Percentiles rank a stretch among this genome's conserved stretches.
phyloP scores from a whole-genome alignment of 148 eudicot species.

The Silene conica region DNA sequence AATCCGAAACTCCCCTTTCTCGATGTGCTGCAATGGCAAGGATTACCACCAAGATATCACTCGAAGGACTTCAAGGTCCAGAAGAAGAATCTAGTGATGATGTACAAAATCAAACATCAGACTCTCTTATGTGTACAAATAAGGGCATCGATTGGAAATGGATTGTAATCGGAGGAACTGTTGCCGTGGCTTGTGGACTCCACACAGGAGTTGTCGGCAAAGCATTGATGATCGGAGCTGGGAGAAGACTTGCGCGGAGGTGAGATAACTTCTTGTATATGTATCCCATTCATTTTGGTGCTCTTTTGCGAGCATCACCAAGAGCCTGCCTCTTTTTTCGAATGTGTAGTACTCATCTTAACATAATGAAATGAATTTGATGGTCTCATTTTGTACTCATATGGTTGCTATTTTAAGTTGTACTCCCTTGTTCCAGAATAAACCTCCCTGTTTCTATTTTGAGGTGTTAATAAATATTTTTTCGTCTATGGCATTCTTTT shows the following conservation, averaged over 20 bases:
- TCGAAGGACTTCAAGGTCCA: slow-evolving; percentile 24
- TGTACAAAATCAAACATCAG: slow-evolving; percentile 22
- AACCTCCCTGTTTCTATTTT: not conserved
- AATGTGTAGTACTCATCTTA: not conserved
- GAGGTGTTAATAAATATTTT: too few species aligned
- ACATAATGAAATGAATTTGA: slow-evolving; percentile 3
- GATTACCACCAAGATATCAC: slow-evolving; percentile 55
- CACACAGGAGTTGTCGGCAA: slow-evolving; percentile 68
- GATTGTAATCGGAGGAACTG: slow-evolving; percentile 75
- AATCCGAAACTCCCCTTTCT: slow-evolving; percentile 47
- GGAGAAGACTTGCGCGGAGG: slow-evolving; percentile 46
- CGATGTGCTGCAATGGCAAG: slow-evolving; percentile 69
- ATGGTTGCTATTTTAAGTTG: not conserved
- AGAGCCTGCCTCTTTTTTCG: slow-evolving; percentile 2
- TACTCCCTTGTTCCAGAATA: not conserved
- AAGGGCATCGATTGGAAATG: slow-evolving; percentile 71
- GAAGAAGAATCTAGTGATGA: slow-evolving; percentile 34
- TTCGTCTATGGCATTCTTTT: too few species aligned
- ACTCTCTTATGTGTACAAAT: slow-evolving; percentile 12
- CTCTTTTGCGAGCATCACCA: not conserved
- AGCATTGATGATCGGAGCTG: slow-evolving; percentile 71
- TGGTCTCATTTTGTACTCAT: not conserved
- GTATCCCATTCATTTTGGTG: slow-evolving; percentile 4
- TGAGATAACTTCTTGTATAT: slow-evolving; percentile 11
- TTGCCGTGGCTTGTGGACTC: slow-evolving; percentile 76